Percentiles rank a stretch among this genome's conserved stretches.
phyloP scores from a whole-genome alignment of 2,329 filamentous ascomycete species.

The Botryotinia calthae region DNA sequence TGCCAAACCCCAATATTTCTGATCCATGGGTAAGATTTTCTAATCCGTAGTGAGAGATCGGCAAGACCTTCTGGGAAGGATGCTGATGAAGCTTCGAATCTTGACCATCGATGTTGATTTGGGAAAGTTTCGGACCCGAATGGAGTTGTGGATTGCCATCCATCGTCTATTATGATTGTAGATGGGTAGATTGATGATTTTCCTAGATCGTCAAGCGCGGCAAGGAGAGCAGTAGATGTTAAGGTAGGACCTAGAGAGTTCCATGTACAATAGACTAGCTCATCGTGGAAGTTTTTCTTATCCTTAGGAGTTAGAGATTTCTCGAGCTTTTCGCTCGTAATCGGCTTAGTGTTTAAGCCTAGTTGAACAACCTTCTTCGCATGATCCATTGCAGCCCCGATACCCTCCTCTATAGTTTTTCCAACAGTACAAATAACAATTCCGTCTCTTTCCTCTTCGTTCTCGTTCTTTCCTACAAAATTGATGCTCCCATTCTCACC shows the following conservation, averaged over 20 bases:
- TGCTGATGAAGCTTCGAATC: conserved; percentile 22
- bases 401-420: conserved; percentile 21
- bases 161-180: conserved; percentile 27
- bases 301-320: neutral
- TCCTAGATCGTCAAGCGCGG: conserved; percentile 19
- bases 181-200: conserved; percentile 21
- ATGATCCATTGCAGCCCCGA: conserved; percentile 16
- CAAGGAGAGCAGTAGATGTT: conserved; percentile 16
- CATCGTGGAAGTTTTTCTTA: conserved; percentile 16
- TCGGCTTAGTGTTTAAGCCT: neutral
- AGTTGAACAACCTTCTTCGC: conserved; percentile 16
- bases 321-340: too few relatives aligned
- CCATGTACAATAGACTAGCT: conserved; percentile 25
- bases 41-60: conserved; percentile 15
- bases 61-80: conserved; percentile 24
- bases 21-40: conserved; percentile 19
- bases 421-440: conserved; percentile 19
- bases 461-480: conserved; percentile 19
- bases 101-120: conserved; percentile 19
- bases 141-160: conserved; percentile 24
- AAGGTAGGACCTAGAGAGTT: conserved; percentile 24
- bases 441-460: neutral
- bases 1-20: conserved; percentile 28
- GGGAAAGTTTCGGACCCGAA: conserved; percentile 13
- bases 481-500: conserved; percentile 17